phyloP scores from a whole-genome alignment of 2,329 filamentous ascomycete species.

The Coniochaeta sp. region DNA sequence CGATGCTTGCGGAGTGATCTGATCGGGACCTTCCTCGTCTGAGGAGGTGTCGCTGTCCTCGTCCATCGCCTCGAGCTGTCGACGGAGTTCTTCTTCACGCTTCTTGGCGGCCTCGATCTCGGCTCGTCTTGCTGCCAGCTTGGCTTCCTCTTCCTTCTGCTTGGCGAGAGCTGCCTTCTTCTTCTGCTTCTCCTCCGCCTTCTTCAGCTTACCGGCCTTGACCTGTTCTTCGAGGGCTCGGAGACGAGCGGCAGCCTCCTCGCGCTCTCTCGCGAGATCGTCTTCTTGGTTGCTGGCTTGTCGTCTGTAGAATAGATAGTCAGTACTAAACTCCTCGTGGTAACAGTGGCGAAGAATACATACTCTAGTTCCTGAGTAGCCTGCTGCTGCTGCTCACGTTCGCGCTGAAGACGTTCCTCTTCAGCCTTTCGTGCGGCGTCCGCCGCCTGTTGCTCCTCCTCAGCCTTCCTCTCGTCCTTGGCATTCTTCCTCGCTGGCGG shows the following conservation, averaged over 20 bases:
- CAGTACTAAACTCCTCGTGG: constrained; percentile 6
- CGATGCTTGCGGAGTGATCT: constrained; percentile 57
- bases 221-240: constrained; percentile 92
- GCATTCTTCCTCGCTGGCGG: constrained; percentile 70
- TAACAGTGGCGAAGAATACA: constrained; percentile 7
- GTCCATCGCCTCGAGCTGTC: constrained; percentile 71
- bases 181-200: constrained; percentile 89
- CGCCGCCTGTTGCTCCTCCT: constrained; percentile 36
- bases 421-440: constrained; percentile 38
- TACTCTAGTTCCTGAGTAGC: constrained; percentile 78
- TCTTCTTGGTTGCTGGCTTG: constrained; percentile 70
- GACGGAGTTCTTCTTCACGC: constrained; percentile 81
- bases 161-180: constrained; percentile 85
- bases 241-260: constrained; percentile 74
- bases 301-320: constrained; percentile 43
- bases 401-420: constrained; percentile 57
- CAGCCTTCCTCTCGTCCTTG: constrained; percentile 48
- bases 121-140: constrained; percentile 75
- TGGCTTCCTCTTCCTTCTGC: constrained; percentile 80
- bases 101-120: constrained; percentile 90
- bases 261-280: constrained; percentile 71
- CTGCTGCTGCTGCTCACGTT: constrained; percentile 69
- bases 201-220: constrained; percentile 86
- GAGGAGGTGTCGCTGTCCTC: constrained; percentile 71
- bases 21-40: constrained; percentile 71